Evolutionary conservation across 2,329 filamentous ascomycete species (phyloP).

Genomic region (Penicillium sp.): DNA sequence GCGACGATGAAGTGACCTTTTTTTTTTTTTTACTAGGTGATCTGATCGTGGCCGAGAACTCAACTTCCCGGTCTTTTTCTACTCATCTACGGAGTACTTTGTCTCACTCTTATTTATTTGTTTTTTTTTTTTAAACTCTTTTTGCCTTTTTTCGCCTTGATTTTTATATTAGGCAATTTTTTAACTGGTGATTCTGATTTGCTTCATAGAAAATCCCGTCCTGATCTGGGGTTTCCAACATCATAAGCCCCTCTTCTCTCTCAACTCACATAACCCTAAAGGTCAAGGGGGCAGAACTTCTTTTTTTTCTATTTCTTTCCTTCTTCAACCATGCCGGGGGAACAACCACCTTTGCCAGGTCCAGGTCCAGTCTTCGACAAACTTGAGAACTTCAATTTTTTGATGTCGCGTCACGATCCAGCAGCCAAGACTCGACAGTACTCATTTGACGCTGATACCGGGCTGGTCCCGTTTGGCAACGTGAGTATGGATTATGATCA

Average conservation of each 20-base stretch:
- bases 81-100: background rate
- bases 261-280: constrained; percentile 14
- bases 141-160: background rate
- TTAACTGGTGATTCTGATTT: constrained; percentile 2
- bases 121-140: background rate
- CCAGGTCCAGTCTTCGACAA: constrained; percentile 31
- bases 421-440: constrained; percentile 37
- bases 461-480: constrained; percentile 34
- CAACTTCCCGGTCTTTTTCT: constrained; percentile 4
- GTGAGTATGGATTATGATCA: constrained; percentile 43
- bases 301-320: constrained; percentile 21
- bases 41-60: constrained; percentile 9
- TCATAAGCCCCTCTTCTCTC: constrained; percentile 9
- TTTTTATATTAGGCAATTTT: background rate
- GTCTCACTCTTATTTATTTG: background rate
- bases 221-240: constrained; percentile 21
- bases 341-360: constrained; percentile 30
- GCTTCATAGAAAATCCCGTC: constrained; percentile 8
- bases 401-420: constrained; percentile 37
- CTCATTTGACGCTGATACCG: constrained; percentile 40
- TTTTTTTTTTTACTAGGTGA: background rate
- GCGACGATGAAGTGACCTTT: constrained; percentile 8
- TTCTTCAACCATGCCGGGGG: constrained; percentile 33
- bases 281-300: constrained; percentile 13
- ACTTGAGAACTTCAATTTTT: constrained; percentile 40